These are phyloP conservation scores for Actinomucor elegans DNA, from an alignment of 371 early-diverging fungal species.

Conservation along the genomic window DNA sequence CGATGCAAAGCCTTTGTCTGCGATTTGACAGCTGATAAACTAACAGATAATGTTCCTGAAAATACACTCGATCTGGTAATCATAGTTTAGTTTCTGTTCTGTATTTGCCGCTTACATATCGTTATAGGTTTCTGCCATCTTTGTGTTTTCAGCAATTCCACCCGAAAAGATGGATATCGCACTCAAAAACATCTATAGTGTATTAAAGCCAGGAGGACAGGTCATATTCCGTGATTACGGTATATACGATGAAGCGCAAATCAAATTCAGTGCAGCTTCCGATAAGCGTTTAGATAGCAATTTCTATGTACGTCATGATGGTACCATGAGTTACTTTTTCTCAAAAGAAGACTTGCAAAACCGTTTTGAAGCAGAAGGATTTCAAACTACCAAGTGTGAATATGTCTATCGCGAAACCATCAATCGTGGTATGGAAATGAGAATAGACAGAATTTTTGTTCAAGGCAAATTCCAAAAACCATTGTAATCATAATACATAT, in stretches of 20 bases:
- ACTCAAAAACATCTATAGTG: slow-evolving; percentile 62
- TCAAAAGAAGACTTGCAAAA: slow-evolving; percentile 53
- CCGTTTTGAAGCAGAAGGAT: slow-evolving; percentile 66
- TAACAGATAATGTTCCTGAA: slow-evolving; percentile 64
- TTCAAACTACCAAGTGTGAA: slow-evolving; percentile 65
- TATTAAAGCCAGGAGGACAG: slow-evolving; percentile 76
- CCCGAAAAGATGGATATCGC: slow-evolving; percentile 76
- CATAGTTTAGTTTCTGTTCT: no score
- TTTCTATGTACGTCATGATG: slow-evolving; percentile 90
- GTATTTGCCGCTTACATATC: not conserved
- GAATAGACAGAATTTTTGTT: slow-evolving; percentile 83
- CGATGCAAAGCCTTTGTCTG: slow-evolving; percentile 84
- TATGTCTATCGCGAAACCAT: slow-evolving; percentile 82
- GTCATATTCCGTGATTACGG: slow-evolving; percentile 91
- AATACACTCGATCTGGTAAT: slow-evolving; percentile 69
- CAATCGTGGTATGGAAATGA: slow-evolving; percentile 76
- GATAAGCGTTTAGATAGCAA: slow-evolving; percentile 79
- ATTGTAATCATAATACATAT: no score
- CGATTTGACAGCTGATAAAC: slow-evolving; percentile 70
- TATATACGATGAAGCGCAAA: slow-evolving; percentile 85
- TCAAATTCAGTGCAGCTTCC: slow-evolving; percentile 72
- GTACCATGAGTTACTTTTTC: slow-evolving; percentile 73
- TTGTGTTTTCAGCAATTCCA: slow-evolving; percentile 85
- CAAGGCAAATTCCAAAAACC: slow-evolving; percentile 78
- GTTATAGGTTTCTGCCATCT: slow-evolving; percentile 68